Base-by-base conservation (phyloP, 108 stramenopile species). In the Chaetoceros muelleri region DNA sequence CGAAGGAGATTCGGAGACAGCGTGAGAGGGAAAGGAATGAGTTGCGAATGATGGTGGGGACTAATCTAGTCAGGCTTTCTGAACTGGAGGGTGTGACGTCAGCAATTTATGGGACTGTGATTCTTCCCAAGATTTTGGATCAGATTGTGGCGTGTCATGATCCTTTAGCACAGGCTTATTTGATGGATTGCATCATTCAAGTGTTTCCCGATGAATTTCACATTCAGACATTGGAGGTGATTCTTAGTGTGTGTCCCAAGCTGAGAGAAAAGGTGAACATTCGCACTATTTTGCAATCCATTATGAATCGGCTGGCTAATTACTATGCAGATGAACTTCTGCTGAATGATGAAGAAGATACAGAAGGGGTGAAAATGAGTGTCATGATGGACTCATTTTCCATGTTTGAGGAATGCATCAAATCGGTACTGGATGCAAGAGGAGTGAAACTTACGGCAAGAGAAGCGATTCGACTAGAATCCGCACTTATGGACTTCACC, bases 141-240 rank as follows among this genome's bases (percentile, higher is more conserved):
- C 87, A 98, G 49, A 87, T 99, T 45, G 81, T 87, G 30, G 67
- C 74, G 29, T 97, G 93, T 65, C 78, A 78, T 46, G 99, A 99
- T 80, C 86, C 90, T 13, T 64, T 99, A 48, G 93, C 96, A 1
- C 99, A 99, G 73, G 87, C 95, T 16, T 99, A 98, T 64, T 67
- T 99, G 48, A 86, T 99, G 74, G 99, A 99, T 73, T 96, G 95
- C 64, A 82, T 98, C 62, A 85, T 96, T 22, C 96, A 99, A 76
- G 95, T 92, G 10, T 99, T 99, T 55, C 97, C 97, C 2, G 94
- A 95, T 65, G 93, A 95, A 58, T 99, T 93, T 71, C 97, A 98
- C 64, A 77, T 98, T 53, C 92, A 87, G 46, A 97, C 99, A 3
- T 75, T 99, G 67, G 90, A 85, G 31, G 69, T 80, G 46, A 82